Percentiles rank a stretch among this genome's conserved stretches.
Conservation (phyloP, 164 flowering plant species). For the Malania oleifera region DNA sequence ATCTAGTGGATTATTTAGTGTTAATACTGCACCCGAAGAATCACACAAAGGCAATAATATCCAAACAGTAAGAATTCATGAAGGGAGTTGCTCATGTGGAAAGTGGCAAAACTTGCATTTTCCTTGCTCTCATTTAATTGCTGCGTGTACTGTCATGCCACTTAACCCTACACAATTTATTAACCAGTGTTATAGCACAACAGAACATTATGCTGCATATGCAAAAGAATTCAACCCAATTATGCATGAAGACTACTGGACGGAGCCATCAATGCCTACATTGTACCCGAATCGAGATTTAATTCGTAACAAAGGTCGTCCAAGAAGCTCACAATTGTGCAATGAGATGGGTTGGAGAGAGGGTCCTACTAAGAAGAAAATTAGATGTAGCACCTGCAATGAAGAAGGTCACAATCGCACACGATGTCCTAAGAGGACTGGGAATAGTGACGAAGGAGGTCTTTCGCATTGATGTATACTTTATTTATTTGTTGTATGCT, state of each 20-base stretch:
- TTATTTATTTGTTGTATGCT: too few species aligned
- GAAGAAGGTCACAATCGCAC: too few species aligned
- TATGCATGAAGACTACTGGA: neutral
- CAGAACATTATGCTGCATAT: neutral
- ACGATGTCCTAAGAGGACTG: too few species aligned
- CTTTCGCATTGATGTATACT: too few species aligned
- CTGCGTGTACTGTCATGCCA: neutral
- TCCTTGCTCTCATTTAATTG: neutral
- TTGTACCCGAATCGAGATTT: neutral
- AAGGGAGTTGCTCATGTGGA: neutral
- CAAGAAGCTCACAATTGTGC: neutral
- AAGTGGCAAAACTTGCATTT: neutral
- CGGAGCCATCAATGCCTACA: neutral
- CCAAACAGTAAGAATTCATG: neutral
- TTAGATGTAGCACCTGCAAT: too few species aligned
- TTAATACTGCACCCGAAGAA: neutral
- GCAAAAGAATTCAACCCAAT: neutral
- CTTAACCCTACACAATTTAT: neutral
- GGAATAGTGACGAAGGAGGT: too few species aligned
- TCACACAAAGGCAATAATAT: neutral
- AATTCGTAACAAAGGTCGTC: neutral
- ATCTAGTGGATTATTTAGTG: neutral
- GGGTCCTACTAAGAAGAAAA: too few species aligned
- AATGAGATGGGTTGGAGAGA: neutral
- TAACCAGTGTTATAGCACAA: neutral